A percentile compares a stretch with the other conserved stretches of the same genome.
Conservation (phyloP, 2,329 filamentous ascomycete genomes). For the Parastagonospora avenae region DNA sequence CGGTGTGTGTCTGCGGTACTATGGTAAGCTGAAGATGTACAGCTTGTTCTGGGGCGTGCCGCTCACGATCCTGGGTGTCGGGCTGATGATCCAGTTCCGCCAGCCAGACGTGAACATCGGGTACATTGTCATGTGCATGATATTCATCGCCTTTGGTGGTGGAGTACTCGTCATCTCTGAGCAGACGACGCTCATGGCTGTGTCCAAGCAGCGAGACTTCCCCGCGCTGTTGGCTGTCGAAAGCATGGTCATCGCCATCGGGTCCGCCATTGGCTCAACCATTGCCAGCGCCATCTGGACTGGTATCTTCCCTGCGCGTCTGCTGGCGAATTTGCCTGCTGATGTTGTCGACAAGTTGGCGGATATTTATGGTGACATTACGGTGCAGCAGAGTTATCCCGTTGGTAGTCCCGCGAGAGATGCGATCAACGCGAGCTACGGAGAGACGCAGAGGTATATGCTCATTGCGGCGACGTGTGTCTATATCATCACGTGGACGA, state of each 20-base stretch:
- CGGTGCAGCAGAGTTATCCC: slow-evolving; percentile 60
- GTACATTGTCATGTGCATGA: slow-evolving; percentile 41
- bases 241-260: slow-evolving; percentile 65
- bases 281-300: slow-evolving; percentile 70
- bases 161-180: slow-evolving; percentile 42
- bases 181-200: slow-evolving; percentile 41
- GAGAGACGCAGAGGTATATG: slow-evolving; percentile 45
- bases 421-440: slow-evolving; percentile 47
- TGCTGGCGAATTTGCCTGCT: slow-evolving; percentile 54
- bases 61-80: slow-evolving; percentile 40
- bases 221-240: slow-evolving; percentile 53
- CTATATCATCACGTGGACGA: slow-evolving; percentile 29
- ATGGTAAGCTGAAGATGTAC: slow-evolving; percentile 39
- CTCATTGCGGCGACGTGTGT: slow-evolving; percentile 41
- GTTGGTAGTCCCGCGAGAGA: slow-evolving; percentile 56
- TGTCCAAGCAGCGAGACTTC: slow-evolving; percentile 40
- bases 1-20: slow-evolving; percentile 33
- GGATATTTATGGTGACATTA: slow-evolving; percentile 58
- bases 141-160: slow-evolving; percentile 44
- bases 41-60: slow-evolving; percentile 38
- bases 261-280: slow-evolving; percentile 50
- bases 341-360: slow-evolving; percentile 44
- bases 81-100: slow-evolving; percentile 47
- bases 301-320: slow-evolving; percentile 59
- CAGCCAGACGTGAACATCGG: slow-evolving; percentile 42